Evolutionary conservation across 345 rosid species (phyloP), one percentile per base, ranked within the genome.

Genomic region (Gossypium mustelinum): DNA sequence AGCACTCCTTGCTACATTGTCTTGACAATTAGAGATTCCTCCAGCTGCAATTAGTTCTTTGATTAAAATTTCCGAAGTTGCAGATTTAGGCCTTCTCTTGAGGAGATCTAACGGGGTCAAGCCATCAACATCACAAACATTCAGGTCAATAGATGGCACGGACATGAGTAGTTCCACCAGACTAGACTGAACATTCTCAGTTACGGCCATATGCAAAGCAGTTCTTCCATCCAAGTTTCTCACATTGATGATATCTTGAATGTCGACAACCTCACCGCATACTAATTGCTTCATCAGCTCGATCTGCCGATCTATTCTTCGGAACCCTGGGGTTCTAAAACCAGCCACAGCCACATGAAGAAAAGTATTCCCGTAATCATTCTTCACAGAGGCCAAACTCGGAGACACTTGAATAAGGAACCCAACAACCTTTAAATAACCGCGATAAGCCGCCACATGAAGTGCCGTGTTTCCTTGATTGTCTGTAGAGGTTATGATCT

Each of bases 271-370:
- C 61, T 83, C 73, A 29, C 89, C 83, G 20, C 78, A 25, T 51
- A 86, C 76, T 76, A 89, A 61, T 78, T 86, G 83, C 75, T 85
- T 89, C 82, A 90, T 67, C 62, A 91, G 93, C 87, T 91, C 90
- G 67, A 90, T 81, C 80, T 91, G 99, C 67, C 72, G 66, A 68
- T 93, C 98, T 29, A 89, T 79, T 79, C 98, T 84, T 45, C 80
- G 89, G 74, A 95, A 95, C 16, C 99, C 96, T 2, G 92, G 80
- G 6, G 87, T 85, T 52, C 87, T 82, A 68, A 93, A 93, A 61
- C 91, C 93, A 8, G 94, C 86, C 48, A 95, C 94, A n/a, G 87
- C 96, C 84, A 86, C 81, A 75, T 95, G 99, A 74, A 95, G 91
- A 77, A 87, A 93, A 58, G 96, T 91, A 81, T 91, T 91, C 11